Evolutionary conservation across 2,329 filamentous ascomycete genomes (phyloP).

Genomic region (Rosellinia necatrix): DNA sequence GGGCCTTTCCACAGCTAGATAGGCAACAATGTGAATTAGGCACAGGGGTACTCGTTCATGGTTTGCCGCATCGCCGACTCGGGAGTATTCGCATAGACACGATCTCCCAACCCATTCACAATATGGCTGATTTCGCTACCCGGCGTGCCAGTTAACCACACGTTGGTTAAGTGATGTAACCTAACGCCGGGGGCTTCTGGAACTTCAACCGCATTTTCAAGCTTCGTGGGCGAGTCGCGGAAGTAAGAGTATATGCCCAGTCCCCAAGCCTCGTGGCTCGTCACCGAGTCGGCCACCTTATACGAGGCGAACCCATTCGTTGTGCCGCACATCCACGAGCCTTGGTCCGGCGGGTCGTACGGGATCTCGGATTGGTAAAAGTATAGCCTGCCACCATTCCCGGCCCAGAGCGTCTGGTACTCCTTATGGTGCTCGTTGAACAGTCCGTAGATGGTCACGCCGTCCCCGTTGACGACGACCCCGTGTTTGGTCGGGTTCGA

Average conservation of each 20-base stretch:
- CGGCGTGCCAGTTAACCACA: constrained; percentile 39
- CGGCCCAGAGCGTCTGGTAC: constrained; percentile 43
- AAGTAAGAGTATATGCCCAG: constrained; percentile 43
- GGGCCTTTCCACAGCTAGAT: no score
- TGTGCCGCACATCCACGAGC: constrained; percentile 36
- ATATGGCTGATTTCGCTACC: constrained; percentile 42
- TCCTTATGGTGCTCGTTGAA: constrained; percentile 44
- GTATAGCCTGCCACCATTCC: constrained; percentile 39
- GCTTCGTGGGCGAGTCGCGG: constrained; percentile 41
- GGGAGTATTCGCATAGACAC: constrained; percentile 38
- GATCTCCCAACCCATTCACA: constrained; percentile 37
- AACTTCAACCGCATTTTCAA: constrained; percentile 42
- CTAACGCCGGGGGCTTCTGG: constrained; percentile 35
- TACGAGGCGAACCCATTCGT: constrained; percentile 42
- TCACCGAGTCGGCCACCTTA: constrained; percentile 39
- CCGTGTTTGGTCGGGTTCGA: constrained; percentile 40
- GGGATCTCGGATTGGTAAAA: constrained; percentile 44
- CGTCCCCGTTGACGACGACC: constrained; percentile 39
- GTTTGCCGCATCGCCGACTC: constrained; percentile 42
- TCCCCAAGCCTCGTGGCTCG: constrained; percentile 41
- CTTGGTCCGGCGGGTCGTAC: constrained; percentile 41
- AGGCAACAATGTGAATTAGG: no score
- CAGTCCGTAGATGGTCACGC: constrained; percentile 41
- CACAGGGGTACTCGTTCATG: constrained; percentile 32
- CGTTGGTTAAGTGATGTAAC: constrained; percentile 40